Base-by-base conservation (phyloP, 345 rosid genomes). In the Odontarrhena argentea region DNA sequence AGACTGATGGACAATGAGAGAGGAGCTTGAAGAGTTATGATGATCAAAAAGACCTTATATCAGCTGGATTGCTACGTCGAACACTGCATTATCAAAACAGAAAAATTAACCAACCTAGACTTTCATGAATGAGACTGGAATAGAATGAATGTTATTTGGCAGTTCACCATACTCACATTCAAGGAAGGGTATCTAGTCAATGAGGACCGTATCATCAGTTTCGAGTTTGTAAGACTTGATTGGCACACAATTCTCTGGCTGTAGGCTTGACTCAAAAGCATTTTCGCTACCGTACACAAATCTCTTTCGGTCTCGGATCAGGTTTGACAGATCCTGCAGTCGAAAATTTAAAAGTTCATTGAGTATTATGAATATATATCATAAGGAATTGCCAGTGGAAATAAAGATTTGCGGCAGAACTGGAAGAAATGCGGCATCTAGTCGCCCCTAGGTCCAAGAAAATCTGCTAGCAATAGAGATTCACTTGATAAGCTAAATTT, bases 171-270 rank as follows among this genome's bases (percentile, higher is more conserved):
- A 71, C 87, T 81, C 75, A 91, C 99, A 95, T 76, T 95, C 97
- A 54, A 95, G 97, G 73, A 91, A 95, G 5, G 97, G 99, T 79
- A 95, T 88, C 50, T 91, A 96, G 74, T 95, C 97, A 73, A 95
- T 28, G 62, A 95, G 97, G 47, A 87, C 83, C 2, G 97, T 89
- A 77, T 95, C 99, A 9, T 84, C 93, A 14, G 68, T n/a, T 64
- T 91, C 91, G 1, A 86, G 87, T 77, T 81, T 82, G 80, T 85
- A 91, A 34, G 99, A 89, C 79, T 84, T 82, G 61, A 95, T 80
- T 28, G 88, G 93, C 51, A 95, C 78, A 56, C 78, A 77, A 58
- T 95, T 91, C 79, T 95, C 99, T 32, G 87, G 96, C 84, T 91
- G 99, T 74, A 95, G 96, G 74, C 83, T 71, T 18, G 86, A 57